Conservation (phyloP, 2,329 filamentous ascomycete genomes). For the Aspergillus luchuensis region DNA sequence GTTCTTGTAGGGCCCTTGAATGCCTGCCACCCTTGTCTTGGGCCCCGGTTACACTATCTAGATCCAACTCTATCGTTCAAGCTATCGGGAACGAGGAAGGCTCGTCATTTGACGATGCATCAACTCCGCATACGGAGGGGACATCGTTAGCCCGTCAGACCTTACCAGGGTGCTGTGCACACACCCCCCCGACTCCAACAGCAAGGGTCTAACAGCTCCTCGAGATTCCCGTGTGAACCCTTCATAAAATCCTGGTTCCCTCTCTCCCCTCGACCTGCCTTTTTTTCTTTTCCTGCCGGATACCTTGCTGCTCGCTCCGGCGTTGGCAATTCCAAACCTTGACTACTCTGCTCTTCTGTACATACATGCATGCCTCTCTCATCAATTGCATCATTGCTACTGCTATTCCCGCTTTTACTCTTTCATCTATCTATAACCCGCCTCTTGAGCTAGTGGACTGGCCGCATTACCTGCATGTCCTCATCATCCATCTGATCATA, state of each 20-base stretch:
- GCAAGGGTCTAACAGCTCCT: slow-evolving; percentile 26
- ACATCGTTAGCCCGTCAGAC: slow-evolving; percentile 10
- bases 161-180: slow-evolving; percentile 9
- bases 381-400: background rate
- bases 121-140: slow-evolving; percentile 10
- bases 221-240: slow-evolving; percentile 13
- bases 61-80: slow-evolving; percentile 26
- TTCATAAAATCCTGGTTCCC: slow-evolving; percentile 22
- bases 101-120: slow-evolving; percentile 21
- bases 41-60: slow-evolving; percentile 21
- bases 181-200: background rate
- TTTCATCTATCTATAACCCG: background rate
- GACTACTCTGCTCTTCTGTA: slow-evolving; percentile 13
- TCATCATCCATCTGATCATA: background rate
- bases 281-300: slow-evolving; percentile 8
- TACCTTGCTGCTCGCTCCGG: slow-evolving; percentile 2
- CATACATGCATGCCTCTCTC: slow-evolving; percentile 8
- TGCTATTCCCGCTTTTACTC: background rate
- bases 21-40: slow-evolving; percentile 17
- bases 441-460: background rate
- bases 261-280: background rate
- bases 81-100: slow-evolving; percentile 25
- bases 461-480: background rate
- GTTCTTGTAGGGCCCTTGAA: slow-evolving; percentile 11
- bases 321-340: background rate